Evolutionary conservation across 2,329 filamentous ascomycete species (phyloP).

Genomic region (Aspergillus sclerotialis): DNA sequence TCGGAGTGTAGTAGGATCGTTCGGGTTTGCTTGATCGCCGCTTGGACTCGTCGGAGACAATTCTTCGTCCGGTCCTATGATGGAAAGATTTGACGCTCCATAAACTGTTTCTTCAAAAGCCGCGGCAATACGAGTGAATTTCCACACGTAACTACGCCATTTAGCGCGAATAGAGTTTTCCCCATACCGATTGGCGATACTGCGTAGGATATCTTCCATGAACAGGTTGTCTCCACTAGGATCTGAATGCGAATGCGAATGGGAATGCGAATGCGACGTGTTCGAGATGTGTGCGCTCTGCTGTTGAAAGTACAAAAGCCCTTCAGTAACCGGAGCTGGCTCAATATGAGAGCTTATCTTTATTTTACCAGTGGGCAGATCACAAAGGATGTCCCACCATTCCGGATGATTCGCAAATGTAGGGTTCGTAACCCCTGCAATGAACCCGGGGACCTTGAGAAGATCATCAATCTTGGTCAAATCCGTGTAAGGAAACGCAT

Average conservation of each 20-base stretch:
- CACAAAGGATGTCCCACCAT: slow-evolving; percentile 97
- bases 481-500: slow-evolving; percentile 97
- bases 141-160: slow-evolving; percentile 90
- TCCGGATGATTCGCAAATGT: slow-evolving; percentile 91
- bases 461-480: slow-evolving; percentile 96
- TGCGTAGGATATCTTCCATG: slow-evolving; percentile 76
- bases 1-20: slow-evolving; percentile 49
- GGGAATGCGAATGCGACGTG: slow-evolving; percentile 17
- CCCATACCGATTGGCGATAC: slow-evolving; percentile 78
- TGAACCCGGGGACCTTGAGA: slow-evolving; percentile 91
- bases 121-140: slow-evolving; percentile 85
- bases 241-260: slow-evolving; percentile 43
- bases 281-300: no score
- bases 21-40: slow-evolving; percentile 25
- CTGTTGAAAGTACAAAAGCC: slow-evolving; percentile 79
- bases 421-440: slow-evolving; percentile 94
- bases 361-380: slow-evolving; percentile 83
- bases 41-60: slow-evolving; percentile 46
- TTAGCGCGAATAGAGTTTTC: slow-evolving; percentile 86
- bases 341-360: slow-evolving; percentile 91
- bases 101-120: slow-evolving; percentile 96
- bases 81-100: slow-evolving; percentile 77
- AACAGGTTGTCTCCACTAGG: slow-evolving; percentile 82
- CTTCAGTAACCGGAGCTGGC: slow-evolving; percentile 71
- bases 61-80: slow-evolving; percentile 66